Conservation (phyloP, 202 grass and related monocot species). For the Brachypodium distachyon region DNA sequence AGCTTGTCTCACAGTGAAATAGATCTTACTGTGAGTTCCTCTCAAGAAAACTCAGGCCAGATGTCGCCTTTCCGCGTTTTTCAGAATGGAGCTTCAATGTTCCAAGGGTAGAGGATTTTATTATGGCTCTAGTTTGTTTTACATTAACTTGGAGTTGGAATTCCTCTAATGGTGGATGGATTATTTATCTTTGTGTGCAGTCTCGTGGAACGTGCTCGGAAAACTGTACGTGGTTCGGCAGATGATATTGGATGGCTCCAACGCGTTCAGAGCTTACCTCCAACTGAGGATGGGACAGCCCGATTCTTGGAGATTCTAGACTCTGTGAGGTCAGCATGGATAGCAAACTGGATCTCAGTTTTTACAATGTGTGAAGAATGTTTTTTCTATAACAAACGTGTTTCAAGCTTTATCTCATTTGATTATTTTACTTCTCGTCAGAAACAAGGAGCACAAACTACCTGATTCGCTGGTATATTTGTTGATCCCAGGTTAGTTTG, state of each 20-base stretch:
- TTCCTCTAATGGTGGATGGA: neutral
- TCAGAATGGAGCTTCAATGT: constrained; percentile 72
- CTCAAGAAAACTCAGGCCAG: constrained; percentile 32
- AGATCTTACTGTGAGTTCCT: constrained; percentile 23
- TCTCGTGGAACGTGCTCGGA: constrained; percentile 69
- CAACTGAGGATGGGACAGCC: constrained; percentile 66
- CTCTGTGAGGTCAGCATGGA: constrained; percentile 55
- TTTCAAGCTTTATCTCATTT: neutral
- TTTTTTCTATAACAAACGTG: neutral
- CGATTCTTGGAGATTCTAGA: constrained; percentile 71
- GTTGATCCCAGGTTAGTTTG: constrained; percentile 64
- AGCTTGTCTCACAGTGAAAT: constrained; percentile 22
- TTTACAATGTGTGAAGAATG: neutral
- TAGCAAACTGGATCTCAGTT: neutral
- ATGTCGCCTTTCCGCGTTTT: constrained; percentile 48
- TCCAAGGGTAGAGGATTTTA: constrained; percentile 62
- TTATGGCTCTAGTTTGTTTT: no score
- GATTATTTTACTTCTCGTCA: constrained; percentile 16
- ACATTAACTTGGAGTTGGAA: neutral
- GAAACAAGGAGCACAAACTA: constrained; percentile 81
- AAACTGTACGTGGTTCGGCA: constrained; percentile 81
- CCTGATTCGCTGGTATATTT: constrained; percentile 86
- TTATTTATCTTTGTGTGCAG: constrained; percentile 34
- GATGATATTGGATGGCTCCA: constrained; percentile 96
- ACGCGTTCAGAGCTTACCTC: constrained; percentile 38